Conservation (phyloP, 2,329 filamentous ascomycete genomes). For the Talaromyces islandicus region DNA sequence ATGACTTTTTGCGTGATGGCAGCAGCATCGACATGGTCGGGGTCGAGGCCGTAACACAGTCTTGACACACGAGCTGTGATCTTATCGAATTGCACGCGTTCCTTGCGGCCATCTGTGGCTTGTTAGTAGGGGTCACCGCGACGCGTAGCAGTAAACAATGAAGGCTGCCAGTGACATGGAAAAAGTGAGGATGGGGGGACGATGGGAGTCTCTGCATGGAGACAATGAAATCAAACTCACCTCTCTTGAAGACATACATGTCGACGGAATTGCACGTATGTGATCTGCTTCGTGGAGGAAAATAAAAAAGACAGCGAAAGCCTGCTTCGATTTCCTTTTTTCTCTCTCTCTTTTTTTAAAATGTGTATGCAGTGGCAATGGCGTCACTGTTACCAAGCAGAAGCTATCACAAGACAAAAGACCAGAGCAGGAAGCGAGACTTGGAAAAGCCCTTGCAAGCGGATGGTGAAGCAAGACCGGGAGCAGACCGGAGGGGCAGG, state of each 20-base stretch:
- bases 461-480: slow-evolving; percentile 2
- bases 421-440: background rate
- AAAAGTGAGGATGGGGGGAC: slow-evolving; percentile 15
- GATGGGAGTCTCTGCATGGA: background rate
- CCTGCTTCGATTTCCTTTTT: background rate
- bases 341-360: background rate
- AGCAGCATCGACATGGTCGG: slow-evolving; percentile 92
- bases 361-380: background rate
- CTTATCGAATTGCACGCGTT: slow-evolving; percentile 99
- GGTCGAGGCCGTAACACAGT: slow-evolving; percentile 94
- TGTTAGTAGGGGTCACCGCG: slow-evolving; percentile 1
- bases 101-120: slow-evolving; percentile 85
- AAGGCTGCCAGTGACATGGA: background rate
- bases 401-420: background rate
- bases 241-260: slow-evolving; percentile 61
- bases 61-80: slow-evolving; percentile 98
- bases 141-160: background rate
- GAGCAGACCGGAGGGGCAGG: slow-evolving; percentile 8
- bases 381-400: background rate
- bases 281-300: background rate
- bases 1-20: slow-evolving; percentile 99
- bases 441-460: background rate
- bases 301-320: background rate
- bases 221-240: slow-evolving; percentile 33
- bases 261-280: slow-evolving; percentile 18